Base-by-base conservation (phyloP, 2,329 filamentous ascomycete genomes). In the Colletotrichum sp. region DNA sequence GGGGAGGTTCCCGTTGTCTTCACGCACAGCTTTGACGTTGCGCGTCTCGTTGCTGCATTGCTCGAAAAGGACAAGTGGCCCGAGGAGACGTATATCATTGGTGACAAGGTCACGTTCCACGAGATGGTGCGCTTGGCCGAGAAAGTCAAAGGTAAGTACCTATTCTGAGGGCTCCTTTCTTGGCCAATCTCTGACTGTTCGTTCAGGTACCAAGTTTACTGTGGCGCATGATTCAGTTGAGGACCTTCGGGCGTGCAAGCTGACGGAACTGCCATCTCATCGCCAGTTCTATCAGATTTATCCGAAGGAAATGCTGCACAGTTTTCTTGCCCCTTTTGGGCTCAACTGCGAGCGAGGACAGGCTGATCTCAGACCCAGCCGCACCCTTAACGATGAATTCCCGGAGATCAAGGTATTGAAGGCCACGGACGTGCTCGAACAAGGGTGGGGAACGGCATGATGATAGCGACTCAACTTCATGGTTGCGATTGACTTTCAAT, bases 1-100 rank as follows among this genome's bases (percentile, higher is more conserved):
- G 89, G 89, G 0, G 81, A 87, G n/a, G 82, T 80, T 12, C 80
- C 80, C 2, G 82, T 88, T 18, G 80, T 83, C 4, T 87, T 89
- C 79, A 90, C 88, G 0, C 87, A 89, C 77, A 88, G 84, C 2
- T 81, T 80, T 8, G 89, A 91, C 78, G 81, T 91, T 36, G 88
- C 84, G 5, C 83, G 79, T 38, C 89, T 88, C 66, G 82, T 89
- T 13, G 84, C 83, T 16, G 83, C 82, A 6, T 69, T 83, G 8
- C 77, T 90, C 12, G 83, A 84, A 15, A 76, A 85, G n/a, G 76
- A 82, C 3, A 82, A 81, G 15, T 90, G 89, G 89, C 83, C 85
- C 3, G 81, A 82, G 32, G 78, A 81, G 18, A 79, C 83, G 7
- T 79, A 77, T 26, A 73, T 85, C 65, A 77, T 85, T 78, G 85